These are phyloP conservation scores for Neurospora sp. DNA, from an alignment of 495 filamentous ascomycete species.

Conservation along the genomic window DNA sequence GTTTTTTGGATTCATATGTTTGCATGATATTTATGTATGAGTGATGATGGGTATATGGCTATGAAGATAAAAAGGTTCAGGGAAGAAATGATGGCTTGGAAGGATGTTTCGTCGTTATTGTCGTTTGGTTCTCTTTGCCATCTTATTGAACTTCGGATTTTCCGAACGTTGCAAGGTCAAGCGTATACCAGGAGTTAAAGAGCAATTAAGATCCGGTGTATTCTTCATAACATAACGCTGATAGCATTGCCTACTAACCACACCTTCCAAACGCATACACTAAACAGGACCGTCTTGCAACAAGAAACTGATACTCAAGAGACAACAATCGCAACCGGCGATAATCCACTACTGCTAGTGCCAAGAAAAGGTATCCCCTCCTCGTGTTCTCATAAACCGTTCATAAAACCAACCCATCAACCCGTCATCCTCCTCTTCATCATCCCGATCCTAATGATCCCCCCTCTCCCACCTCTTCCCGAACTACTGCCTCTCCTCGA, in stretches of 20 bases:
- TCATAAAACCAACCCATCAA: not conserved
- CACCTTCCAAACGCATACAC: not conserved
- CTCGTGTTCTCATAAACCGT: not conserved
- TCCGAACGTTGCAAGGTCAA: not conserved
- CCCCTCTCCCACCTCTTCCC: not conserved
- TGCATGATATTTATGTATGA: not conserved
- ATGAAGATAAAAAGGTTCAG: not conserved
- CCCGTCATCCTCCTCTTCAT: not conserved
- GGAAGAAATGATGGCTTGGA: not conserved
- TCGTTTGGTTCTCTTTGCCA: not conserved
- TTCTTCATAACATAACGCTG: not conserved
- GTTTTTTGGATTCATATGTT: not conserved
- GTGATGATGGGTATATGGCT: not conserved
- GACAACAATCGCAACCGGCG: not conserved
- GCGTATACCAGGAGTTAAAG: not conserved
- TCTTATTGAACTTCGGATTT: not conserved
- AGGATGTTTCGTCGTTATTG: not conserved
- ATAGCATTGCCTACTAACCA: not conserved
- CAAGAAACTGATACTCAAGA: not conserved
- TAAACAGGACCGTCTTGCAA: not conserved
- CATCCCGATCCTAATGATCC: not conserved
- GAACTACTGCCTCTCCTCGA: not conserved
- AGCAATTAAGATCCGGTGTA: not conserved
- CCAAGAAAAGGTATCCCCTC: not conserved
- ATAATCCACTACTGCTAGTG: not conserved